Base-by-base conservation (phyloP, 805 yeast species). In the Saccharomyces paradoxus region DNA sequence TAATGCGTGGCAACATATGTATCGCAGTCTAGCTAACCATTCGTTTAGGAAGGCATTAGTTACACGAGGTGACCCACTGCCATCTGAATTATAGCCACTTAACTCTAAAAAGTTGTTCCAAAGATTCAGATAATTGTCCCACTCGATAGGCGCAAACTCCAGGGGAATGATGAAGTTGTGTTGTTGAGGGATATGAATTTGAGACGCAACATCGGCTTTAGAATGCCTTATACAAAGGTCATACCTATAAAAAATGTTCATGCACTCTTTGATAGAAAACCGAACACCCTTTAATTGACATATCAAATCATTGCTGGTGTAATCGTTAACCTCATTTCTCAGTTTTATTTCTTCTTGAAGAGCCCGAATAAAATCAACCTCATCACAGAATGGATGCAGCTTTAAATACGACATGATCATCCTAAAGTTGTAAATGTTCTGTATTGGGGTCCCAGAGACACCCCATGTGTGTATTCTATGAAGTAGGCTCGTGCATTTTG, bases 381-480 rank as follows among this genome's bases (percentile, higher is more conserved):
- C 50, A 22, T 74, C 73, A 52, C 74, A 74, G 59, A 89, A 87
- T 0, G 98, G 99, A 41, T 75, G 72, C 14, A 82, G 66, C 58
- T 84, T 75, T 56, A 90, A 68, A 63, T 89, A 92, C 13, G 81
- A 77, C 32, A 91, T 65, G 4, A 89, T 76, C 0, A 96, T 86
- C 48, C 79, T 81, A 50, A 91, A 74, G 68, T 92, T 97, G 31
- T 75, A 70, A 44, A 81, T 77, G 57, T 79, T 80, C 59, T 84
- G 82, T 14, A 90, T 85, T 0, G 97, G 96, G 0, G 99, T 94
- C 6, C 99, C 99, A 0, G 96, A 88, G 0, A 91, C 97, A 14
- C 96, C 97, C 98, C 98, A 94, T 0, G 96, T 83, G 71, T 94
- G 97, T 49, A 82, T 80, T 52, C 96, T 76, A 4, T 96, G 92